Conservation (phyloP, 305 asterid species). For the Fraxinus paxiana region DNA sequence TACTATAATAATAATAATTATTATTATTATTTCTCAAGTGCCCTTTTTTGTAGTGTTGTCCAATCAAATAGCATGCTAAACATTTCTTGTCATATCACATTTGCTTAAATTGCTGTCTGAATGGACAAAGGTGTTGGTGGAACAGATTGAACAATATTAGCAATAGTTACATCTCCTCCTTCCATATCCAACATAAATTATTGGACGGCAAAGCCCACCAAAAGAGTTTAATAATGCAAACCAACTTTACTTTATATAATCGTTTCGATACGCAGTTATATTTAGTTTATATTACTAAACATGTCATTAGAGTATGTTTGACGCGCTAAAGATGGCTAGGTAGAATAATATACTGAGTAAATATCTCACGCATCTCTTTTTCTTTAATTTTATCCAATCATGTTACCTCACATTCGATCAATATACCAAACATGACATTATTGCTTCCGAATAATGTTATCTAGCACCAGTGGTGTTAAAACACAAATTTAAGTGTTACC, state of each 20-base stretch:
- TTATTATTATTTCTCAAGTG: conserved; percentile 18
- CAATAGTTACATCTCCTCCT: neutral
- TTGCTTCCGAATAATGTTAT: neutral
- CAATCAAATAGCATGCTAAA: conserved; percentile 21
- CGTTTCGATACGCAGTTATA: neutral
- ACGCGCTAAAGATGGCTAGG: neutral
- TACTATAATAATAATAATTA: neutral
- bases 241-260: neutral
- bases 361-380: neutral
- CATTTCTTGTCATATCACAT: conserved; percentile 1
- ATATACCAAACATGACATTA: neutral
- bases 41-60: conserved; percentile 19
- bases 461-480: no score
- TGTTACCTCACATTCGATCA: neutral
- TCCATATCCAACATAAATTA: neutral
- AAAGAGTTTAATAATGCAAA: neutral
- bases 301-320: neutral
- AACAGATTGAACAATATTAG: neutral
- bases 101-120: neutral
- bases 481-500: neutral
- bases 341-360: neutral
- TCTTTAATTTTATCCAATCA: neutral
- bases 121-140: conserved; percentile 12
- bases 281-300: neutral
- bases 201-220: neutral